Evolutionary conservation across 2,329 filamentous ascomycete genomes (phyloP).

Genomic region (Penicillium psychrosexuale): DNA sequence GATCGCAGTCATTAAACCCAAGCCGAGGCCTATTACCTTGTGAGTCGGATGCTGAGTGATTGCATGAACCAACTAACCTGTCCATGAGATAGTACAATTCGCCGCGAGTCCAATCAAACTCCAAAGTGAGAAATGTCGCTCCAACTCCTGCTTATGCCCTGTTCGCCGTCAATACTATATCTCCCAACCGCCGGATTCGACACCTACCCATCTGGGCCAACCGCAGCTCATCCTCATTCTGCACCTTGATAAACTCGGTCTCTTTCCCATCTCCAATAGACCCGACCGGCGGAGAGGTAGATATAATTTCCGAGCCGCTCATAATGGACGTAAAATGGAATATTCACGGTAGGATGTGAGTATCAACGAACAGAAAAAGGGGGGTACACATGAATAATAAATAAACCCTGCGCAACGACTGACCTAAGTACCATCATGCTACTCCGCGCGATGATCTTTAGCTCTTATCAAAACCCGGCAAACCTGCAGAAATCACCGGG

Average conservation of each 20-base stretch:
- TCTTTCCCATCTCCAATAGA: not conserved
- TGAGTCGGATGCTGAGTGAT: not conserved
- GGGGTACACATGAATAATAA: not conserved
- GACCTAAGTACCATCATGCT: not conserved
- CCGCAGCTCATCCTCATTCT: slow-evolving; percentile 42
- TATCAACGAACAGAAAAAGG: not conserved
- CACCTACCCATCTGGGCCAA: slow-evolving; percentile 46
- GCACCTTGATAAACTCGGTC: slow-evolving; percentile 17
- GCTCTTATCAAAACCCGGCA: not conserved
- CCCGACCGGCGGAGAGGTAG: not conserved
- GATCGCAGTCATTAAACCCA: slow-evolving; percentile 48
- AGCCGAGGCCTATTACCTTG: slow-evolving; percentile 34
- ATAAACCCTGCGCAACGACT: not conserved
- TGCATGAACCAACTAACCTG: slow-evolving; percentile 27
- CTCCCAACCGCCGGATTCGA: not conserved
- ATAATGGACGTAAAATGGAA: not conserved
- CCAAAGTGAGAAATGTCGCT: slow-evolving; percentile 49
- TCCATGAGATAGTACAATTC: slow-evolving; percentile 53
- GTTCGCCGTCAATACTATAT: not conserved
- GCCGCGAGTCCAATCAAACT: slow-evolving; percentile 51
- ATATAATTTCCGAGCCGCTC: not conserved
- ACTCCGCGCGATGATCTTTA: not conserved
- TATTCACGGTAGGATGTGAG: not conserved
- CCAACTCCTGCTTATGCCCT: slow-evolving; percentile 51
- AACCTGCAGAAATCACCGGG: not conserved